Base-by-base conservation (phyloP, 2,329 filamentous ascomycete genomes). In the Penicillium sp. region DNA sequence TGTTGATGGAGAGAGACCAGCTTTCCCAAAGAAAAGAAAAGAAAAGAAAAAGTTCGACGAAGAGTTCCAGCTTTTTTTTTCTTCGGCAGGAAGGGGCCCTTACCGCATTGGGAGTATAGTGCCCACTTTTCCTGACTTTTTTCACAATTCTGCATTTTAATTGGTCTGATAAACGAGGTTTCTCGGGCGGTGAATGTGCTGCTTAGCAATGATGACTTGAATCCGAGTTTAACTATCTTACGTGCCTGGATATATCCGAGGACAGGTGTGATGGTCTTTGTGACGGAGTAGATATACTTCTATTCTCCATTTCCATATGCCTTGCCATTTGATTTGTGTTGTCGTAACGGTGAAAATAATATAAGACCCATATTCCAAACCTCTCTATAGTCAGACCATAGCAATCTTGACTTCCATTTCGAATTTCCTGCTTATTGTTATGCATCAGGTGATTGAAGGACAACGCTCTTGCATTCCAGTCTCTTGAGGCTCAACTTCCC, bases 1-100 rank as follows among this genome's bases (percentile, higher is more conserved):
- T 73, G 73, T 73, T 76, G 77, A 77, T 77, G 79, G 78, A 78
- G 75, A 75, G 77, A 78, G 77, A 73, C 71, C 66, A 68, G 69
- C 74, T 77, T 77, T 74, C 74, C 75, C 75, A 75, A 77, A 72
- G 70, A 69, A 70, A 73, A 68, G 70, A 74, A 69, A 71, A 64
- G 70, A 69, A 60, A 64, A 63, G 65, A 66, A 64, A 68, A 65
- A 58, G 54, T 50, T 57, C 45, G 59, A 58, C 54, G 59, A 57
- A 55, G 59, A 62, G 58, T 59, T 58, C 46, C 46, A 56, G 54
- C 56, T 55, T 56, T 54, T 45, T 51, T 53, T 52, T 54, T 47
- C 46, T 56, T 55, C 54, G 44, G 42, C 36, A 44, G 14, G 32
- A 40, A 41, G 44, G 46, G 46, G 23, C 18, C 47, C 42, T 58